phyloP scores from a whole-genome alignment of 805 yeast species.

The Suhomyces vadensis region DNA sequence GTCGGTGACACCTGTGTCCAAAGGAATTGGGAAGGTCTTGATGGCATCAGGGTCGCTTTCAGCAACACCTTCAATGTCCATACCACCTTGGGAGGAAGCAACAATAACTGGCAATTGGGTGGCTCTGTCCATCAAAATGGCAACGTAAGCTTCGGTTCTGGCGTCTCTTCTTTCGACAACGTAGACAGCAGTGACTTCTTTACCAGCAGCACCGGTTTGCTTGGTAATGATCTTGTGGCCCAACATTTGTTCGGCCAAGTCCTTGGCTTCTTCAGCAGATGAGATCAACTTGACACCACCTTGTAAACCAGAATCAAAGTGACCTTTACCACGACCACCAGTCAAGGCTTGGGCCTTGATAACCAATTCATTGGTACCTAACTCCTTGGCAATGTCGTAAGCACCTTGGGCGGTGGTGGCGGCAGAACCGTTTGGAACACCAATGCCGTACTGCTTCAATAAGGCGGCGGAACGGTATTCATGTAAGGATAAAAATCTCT shows the following conservation, averaged over 20 bases:
- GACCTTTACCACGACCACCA: conserved; percentile 99
- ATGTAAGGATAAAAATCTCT: conserved; percentile 85
- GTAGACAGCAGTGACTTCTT: conserved; percentile 94
- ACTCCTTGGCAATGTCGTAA: conserved; percentile 70
- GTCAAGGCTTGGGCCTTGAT: conserved; percentile 98
- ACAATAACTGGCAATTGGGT: conserved; percentile 89
- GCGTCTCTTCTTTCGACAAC: conserved; percentile 94
- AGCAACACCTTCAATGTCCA: conserved; percentile 99
- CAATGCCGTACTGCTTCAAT: conserved; percentile 78
- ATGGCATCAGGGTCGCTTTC: conserved; percentile 87
- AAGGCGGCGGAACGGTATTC: conserved; percentile 94
- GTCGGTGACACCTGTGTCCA: conserved; percentile 78
- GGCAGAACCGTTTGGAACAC: conserved; percentile 89
- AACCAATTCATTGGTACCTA: conserved; percentile 81
- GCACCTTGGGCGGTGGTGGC: conserved; percentile 91
- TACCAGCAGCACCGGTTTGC: conserved; percentile 97
- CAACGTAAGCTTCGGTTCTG: conserved; percentile 91
- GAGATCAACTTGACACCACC: conserved; percentile 94
- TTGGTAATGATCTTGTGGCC: conserved; percentile 93
- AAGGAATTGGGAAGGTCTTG: conserved; percentile 79
- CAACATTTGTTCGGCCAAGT: conserved; percentile 85
- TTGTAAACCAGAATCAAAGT: conserved; percentile 90
- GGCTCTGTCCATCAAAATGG: conserved; percentile 92
- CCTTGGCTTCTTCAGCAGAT: conserved; percentile 82
- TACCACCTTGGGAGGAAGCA: conserved; percentile 98